These are phyloP conservation scores for Tephrocybe sp. DNA, from an alignment of 768 basidiomycete species.

Conservation along the genomic window DNA sequence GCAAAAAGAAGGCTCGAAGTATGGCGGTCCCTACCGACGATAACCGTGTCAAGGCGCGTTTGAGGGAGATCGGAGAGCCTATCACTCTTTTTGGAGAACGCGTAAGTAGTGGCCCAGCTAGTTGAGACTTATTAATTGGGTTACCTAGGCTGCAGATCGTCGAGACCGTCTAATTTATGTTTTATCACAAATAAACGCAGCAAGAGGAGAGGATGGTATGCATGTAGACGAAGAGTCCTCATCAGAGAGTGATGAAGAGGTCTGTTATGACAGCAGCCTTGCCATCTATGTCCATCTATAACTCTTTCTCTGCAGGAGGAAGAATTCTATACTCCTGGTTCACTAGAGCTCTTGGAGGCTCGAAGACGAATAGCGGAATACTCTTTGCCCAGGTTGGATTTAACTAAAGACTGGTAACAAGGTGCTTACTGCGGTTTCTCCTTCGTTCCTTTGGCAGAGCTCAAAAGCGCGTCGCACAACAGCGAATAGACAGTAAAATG, in stretches of 20 bases:
- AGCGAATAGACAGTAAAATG: conserved; percentile 85
- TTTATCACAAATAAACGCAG: conserved; percentile 89
- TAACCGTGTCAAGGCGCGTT: conserved; percentile 81
- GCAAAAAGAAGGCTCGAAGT: conserved; percentile 91
- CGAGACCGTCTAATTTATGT: conserved; percentile 95
- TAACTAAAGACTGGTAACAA: conserved; percentile 57
- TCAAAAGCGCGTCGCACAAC: conserved; percentile 89
- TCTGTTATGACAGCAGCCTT: conserved; percentile 23
- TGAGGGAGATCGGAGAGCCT: conserved; percentile 94
- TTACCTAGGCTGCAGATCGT: conserved; percentile 83
- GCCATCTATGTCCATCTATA: conserved; percentile 1
- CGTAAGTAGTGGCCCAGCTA: conserved; percentile 47
- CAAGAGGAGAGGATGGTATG: conserved; percentile 78
- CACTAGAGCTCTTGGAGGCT: conserved; percentile 81
- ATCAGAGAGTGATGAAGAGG: conserved; percentile 77
- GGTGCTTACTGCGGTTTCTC: conserved; percentile 70
- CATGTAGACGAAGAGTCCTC: conserved; percentile 69
- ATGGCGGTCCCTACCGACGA: conserved; percentile 98
- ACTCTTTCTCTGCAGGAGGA: conserved; percentile 57
- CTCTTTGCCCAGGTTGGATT: conserved; percentile 91
- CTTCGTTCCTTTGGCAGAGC: conserved; percentile 67
- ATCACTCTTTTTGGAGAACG: conserved; percentile 98
- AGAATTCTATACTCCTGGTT: conserved; percentile 95
- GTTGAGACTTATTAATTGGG: conserved; percentile 10
- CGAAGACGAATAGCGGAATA: conserved; percentile 87